Base-by-base conservation (phyloP, 2,329 filamentous ascomycete species). In the Hypoxylon sp. region DNA sequence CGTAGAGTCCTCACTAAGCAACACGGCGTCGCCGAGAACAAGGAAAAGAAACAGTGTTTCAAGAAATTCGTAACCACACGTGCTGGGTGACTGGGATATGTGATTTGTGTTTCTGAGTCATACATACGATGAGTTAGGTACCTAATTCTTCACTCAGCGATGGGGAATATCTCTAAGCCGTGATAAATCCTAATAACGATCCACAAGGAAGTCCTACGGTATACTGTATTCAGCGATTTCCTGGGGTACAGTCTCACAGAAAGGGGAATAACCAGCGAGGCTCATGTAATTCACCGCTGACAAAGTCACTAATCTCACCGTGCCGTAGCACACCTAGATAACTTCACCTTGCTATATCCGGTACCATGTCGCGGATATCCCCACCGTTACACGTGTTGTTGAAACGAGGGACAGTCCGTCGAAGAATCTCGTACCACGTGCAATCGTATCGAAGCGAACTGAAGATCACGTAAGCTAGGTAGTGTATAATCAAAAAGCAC, bases 41-140 rank as follows among this genome's bases (percentile, higher is more conserved):
- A 3, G n/a, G 13, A 36, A 36, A 19, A 32, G 17, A 17, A 30
- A 34, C 14, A 14, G 46, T 30, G 49, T 10, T 21, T 17, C 21
- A 30, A 41, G 38, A 43, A 7, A 43, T 10, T 11, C 7, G 19
- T 43, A 21, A 21, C 17, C 38, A 43, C 17, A 43, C 38, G 51
- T 43, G 25, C 21, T 9, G 14, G 25, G 14, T 17, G 19, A 30
- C 51, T 23, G 17, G 34, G 34, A 43, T 53, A 25, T 36, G 25
- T 38, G 23, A 28, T 53, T 53, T 41, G 21, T 25, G n/a, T 25
- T 53, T 53, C 51, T 53, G 51, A 53, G 51, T 53, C 51, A 53
- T 53, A 38, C 17, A 19, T n/a, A 19, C 50, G 19, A 38, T 53
- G 34, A 28, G 34, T 53, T 23, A 23, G 23, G 23, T 23, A 41